These are phyloP conservation scores for Ceratocystis alfenasii DNA, from an alignment of 2,329 filamentous ascomycete species.

Conservation along the genomic window DNA sequence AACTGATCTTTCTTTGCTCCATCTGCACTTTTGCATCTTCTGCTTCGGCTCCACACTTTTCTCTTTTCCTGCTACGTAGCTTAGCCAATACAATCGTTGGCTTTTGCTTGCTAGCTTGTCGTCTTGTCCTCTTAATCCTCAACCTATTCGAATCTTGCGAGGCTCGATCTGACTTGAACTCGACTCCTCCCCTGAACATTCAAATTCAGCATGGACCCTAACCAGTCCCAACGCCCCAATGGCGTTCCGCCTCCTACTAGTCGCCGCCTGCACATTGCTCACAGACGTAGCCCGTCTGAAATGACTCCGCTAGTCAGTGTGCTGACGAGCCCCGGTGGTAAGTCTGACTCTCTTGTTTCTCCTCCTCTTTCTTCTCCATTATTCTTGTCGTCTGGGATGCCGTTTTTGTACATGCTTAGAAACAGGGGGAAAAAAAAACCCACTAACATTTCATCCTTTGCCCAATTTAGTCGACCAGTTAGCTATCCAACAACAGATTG, in stretches of 20 bases:
- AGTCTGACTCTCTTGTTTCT: constrained; percentile 30
- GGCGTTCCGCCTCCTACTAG: constrained; percentile 63
- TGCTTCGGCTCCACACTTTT: background rate
- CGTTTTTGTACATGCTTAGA: background rate
- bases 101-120: constrained; percentile 11
- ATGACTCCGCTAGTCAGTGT: constrained; percentile 95
- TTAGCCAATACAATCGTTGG: constrained; percentile 14
- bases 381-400: background rate
- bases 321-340: constrained; percentile 56
- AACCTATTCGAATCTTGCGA: constrained; percentile 23
- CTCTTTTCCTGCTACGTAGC: constrained; percentile 1
- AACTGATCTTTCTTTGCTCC: constrained; percentile 8
- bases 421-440: background rate
- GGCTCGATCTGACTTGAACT: constrained; percentile 28
- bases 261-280: constrained; percentile 90
- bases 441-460: constrained; percentile 1
- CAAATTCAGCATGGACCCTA: constrained; percentile 46
- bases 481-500: constrained; percentile 95
- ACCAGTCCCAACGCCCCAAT: constrained; percentile 34
- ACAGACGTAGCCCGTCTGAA: constrained; percentile 93
- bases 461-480: constrained; percentile 72
- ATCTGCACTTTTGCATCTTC: constrained; percentile 2
- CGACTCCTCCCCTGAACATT: background rate
- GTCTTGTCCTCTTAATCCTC: background rate
- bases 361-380: background rate